Conservation (phyloP, 805 yeast species). For the Myxozyma vanderwaltii region DNA sequence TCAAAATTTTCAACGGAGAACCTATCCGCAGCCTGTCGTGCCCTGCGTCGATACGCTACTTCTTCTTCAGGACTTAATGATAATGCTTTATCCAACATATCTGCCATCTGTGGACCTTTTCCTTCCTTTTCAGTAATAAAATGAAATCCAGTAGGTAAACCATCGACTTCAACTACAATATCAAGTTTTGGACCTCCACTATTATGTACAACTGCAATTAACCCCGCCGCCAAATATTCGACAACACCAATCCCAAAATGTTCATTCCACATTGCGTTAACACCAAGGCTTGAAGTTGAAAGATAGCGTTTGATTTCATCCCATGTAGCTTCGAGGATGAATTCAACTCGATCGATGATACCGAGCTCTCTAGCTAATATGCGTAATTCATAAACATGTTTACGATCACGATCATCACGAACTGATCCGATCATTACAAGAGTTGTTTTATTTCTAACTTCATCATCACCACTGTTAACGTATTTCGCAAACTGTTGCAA, state of each 20-base stretch:
- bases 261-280: slow-evolving; percentile 99
- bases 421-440: slow-evolving; percentile 83
- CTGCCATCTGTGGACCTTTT: slow-evolving; percentile 43
- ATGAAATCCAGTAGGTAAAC: slow-evolving; percentile 71
- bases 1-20: slow-evolving; percentile 67
- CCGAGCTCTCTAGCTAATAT: slow-evolving; percentile 48
- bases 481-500: slow-evolving; percentile 64
- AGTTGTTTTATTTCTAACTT: slow-evolving; percentile 38
- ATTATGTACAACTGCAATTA: slow-evolving; percentile 87
- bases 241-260: slow-evolving; percentile 98
- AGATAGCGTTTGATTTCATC: slow-evolving; percentile 59
- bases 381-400: slow-evolving; percentile 56
- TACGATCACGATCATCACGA: slow-evolving; percentile 65
- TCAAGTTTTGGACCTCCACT: slow-evolving; percentile 94
- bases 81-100: slow-evolving; percentile 51
- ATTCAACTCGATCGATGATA: slow-evolving; percentile 51
- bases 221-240: slow-evolving; percentile 83
- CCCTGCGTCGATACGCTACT: slow-evolving; percentile 50
- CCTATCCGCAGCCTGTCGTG: slow-evolving; percentile 45
- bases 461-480: slow-evolving; percentile 17
- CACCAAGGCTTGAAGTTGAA: slow-evolving; percentile 64
- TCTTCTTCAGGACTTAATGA: slow-evolving; percentile 46
- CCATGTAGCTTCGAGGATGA: slow-evolving; percentile 76
- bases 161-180: slow-evolving; percentile 61
- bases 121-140: slow-evolving; percentile 68